A percentile compares a stretch with the other conserved stretches of the same genome.
Evolutionary conservation across 495 filamentous ascomycete species (phyloP).

Genomic region (Tuber borchii): DNA sequence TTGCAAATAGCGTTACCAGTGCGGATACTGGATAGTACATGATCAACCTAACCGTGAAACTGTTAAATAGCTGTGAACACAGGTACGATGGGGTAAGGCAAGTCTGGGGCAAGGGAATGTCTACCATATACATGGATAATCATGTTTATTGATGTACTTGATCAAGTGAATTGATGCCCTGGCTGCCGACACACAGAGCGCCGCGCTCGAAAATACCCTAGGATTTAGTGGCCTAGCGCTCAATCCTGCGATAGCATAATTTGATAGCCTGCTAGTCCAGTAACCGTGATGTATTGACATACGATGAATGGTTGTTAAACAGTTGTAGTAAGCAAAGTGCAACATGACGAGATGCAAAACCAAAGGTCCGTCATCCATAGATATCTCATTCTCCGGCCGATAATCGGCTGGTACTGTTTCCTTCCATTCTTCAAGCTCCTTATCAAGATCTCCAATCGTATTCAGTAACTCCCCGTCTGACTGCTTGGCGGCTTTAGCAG

Average conservation of each 20-base stretch:
- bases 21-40: slow-evolving; percentile 96
- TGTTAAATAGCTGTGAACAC: background rate
- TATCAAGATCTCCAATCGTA: slow-evolving; percentile 92
- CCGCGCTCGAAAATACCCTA: slow-evolving; percentile 87
- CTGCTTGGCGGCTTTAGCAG: slow-evolving; percentile 83
- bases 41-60: slow-evolving; percentile 61
- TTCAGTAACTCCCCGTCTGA: slow-evolving; percentile 90
- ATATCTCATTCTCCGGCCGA: slow-evolving; percentile 90
- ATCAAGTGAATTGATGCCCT: slow-evolving; percentile 87
- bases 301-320: slow-evolving; percentile 91
- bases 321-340: slow-evolving; percentile 97
- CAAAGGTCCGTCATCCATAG: slow-evolving; percentile 72
- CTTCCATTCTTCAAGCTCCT: slow-evolving; percentile 92
- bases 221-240: slow-evolving; percentile 89
- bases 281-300: slow-evolving; percentile 98
- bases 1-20: slow-evolving; percentile 90
- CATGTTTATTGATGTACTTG: slow-evolving; percentile 91
- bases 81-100: slow-evolving; percentile 1
- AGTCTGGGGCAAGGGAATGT: slow-evolving; percentile 39
- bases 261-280: slow-evolving; percentile 91
- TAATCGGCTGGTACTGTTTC: slow-evolving; percentile 89
- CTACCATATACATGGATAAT: slow-evolving; percentile 93
- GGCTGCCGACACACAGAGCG: slow-evolving; percentile 83
- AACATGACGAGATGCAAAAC: slow-evolving; percentile 87
- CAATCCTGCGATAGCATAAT: slow-evolving; percentile 88